Evolutionary conservation across 2,329 filamentous ascomycete species (phyloP), one percentile per base, ranked within the genome.

Genomic region (Diaporthe nobilis): DNA sequence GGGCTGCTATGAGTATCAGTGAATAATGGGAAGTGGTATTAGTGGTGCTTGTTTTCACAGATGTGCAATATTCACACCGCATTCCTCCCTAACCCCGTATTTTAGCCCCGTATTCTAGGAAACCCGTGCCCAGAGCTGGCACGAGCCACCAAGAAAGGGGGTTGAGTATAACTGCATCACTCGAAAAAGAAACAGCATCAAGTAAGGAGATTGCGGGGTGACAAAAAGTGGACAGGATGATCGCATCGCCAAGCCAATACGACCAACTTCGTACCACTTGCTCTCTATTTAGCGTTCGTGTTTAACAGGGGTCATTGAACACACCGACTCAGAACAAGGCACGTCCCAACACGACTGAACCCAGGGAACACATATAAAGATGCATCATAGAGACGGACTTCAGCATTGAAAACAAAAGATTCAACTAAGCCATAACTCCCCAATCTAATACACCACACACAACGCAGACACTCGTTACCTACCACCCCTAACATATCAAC

Each of bases 271-370:
- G 31, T 68, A 53, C 47, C 47, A 53, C 49, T 42, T 53, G 37
- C 34, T 42, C 65, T 70, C 13, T 55, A 31, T 70, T 70, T 55
- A 55, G 65, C 65, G 65, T 9, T 55, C 65, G 65, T 70, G 47
- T 70, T 70, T 55, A 55, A 55, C 65, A 68, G 25, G 65, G 44
- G 47, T 25, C 39, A 31, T 6, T 28, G 17, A 68, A 39, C 47
- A 68, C 65, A 70, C 47, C 65, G 65, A 70, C 65, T 55, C 65
- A 70, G 47, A 55, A 70, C 49, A 42, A 42, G 65, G 65, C 65
- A 53, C 65, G 34, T 70, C 65, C 65, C 49, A 12, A 42, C 34
- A 55, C 7, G 34, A 42, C 65, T 15, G 65, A 55, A 42, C 49
- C 5, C 9, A 22, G 55, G 49, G 34, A n/a, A 8, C 49, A 15